Evolutionary conservation across 108 stramenopile genomes (phyloP).

Genomic region (Heterococcus sp.): DNA sequence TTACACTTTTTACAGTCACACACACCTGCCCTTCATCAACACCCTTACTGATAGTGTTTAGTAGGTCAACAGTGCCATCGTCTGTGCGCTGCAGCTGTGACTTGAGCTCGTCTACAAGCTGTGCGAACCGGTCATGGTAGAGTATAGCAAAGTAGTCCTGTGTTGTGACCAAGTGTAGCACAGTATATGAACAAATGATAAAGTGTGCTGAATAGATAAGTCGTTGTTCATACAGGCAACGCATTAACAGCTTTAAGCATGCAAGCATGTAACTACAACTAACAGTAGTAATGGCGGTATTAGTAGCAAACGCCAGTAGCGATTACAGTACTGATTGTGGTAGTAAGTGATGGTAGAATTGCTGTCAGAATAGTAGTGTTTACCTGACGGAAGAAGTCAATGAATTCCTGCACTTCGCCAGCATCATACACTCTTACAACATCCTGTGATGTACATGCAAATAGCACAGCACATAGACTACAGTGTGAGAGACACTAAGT

Average conservation of each 20-base stretch:
- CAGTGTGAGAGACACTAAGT: no score
- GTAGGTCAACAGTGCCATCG: not conserved
- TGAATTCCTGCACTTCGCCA: constrained; percentile 47
- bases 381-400: constrained; percentile 59
- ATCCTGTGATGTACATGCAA: not conserved
- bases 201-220: no score
- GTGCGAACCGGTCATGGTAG: not conserved
- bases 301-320: no score
- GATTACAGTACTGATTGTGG: no score
- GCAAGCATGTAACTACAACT: no score
- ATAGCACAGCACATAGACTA: not conserved
- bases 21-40: not conserved
- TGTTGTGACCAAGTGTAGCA: no score
- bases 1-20: no score
- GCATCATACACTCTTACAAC: constrained; percentile 39
- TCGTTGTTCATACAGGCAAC: no score
- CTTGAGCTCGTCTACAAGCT: not conserved
- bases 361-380: no score
- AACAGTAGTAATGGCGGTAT: no score
- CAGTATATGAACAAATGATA: not conserved
- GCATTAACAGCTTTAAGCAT: no score
- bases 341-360: no score
- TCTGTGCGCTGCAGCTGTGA: not conserved
- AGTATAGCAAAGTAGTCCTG: not conserved
- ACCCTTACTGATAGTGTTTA: not conserved